phyloP scores from a whole-genome alignment of 208 protist genomes.

The Trypanosoma platydactyli region DNA sequence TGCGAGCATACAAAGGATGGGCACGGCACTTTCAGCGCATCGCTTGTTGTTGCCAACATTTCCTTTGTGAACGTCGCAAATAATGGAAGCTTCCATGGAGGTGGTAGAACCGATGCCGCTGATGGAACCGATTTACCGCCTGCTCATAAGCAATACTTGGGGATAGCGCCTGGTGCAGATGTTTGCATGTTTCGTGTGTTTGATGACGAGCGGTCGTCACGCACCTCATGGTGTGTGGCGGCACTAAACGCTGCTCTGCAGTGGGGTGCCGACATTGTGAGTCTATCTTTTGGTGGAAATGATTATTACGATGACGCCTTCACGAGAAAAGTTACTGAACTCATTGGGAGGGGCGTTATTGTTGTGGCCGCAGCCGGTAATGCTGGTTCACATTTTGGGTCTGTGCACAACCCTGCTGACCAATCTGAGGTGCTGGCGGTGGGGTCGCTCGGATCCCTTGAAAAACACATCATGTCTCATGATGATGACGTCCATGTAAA shows the following conservation, averaged over 20 bases:
- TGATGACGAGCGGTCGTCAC: constrained; percentile 73
- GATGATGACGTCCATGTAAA: not conserved
- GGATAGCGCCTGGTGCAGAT: constrained; percentile 92
- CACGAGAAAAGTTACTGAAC: constrained; percentile 86
- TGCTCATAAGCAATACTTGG: constrained; percentile 38
- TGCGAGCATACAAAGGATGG: constrained; percentile 81
- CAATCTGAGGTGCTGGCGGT: constrained; percentile 95
- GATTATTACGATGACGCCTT: constrained; percentile 94
- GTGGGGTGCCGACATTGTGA: constrained; percentile 89
- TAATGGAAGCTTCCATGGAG: not conserved
- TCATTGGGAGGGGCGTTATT: constrained; percentile 86
- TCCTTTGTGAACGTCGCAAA: not conserved
- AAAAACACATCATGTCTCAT: not conserved
- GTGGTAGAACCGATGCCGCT: not conserved
- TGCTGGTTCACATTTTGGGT: constrained; percentile 94
- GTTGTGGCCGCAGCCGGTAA: constrained; percentile 98
- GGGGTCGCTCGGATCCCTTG: constrained; percentile 44
- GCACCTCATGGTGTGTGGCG: constrained; percentile 93
- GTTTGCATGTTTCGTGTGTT: constrained; percentile 96
- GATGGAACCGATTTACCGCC: not conserved
- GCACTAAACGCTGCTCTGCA: constrained; percentile 74
- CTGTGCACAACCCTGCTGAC: constrained; percentile 96
- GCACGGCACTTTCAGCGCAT: constrained; percentile 97
- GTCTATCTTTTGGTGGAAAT: constrained; percentile 96
- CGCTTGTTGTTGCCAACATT: constrained; percentile 82